These are phyloP conservation scores for Kodamaea alishanica DNA, from an alignment of 1,139 yeast genomes.

Conservation along the genomic window DNA sequence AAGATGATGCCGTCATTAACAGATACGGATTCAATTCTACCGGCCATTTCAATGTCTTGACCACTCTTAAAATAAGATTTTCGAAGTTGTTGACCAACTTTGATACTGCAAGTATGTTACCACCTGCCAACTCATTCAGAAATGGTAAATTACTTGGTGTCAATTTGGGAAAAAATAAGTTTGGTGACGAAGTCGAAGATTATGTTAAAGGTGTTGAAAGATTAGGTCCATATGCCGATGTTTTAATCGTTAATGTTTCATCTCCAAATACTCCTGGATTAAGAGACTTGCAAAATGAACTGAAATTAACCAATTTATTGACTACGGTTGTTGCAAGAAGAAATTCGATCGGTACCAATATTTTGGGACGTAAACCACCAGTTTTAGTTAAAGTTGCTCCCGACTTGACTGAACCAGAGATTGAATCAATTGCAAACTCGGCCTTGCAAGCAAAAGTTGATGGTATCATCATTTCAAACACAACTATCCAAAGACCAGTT, in stretches of 20 bases:
- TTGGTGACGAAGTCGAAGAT: constrained; percentile 85
- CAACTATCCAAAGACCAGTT: constrained; percentile 78
- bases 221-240: constrained; percentile 84
- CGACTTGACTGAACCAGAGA: constrained; percentile 78
- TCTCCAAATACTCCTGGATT: constrained; percentile 97
- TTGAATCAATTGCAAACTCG: constrained; percentile 77
- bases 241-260: constrained; percentile 85
- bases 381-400: constrained; percentile 91
- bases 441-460: constrained; percentile 77
- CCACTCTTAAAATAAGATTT: constrained; percentile 61
- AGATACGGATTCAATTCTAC: constrained; percentile 92
- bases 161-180: constrained; percentile 88
- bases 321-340: constrained; percentile 62
- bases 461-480: constrained; percentile 89
- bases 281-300: constrained; percentile 78
- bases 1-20: constrained; percentile 88
- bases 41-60: constrained; percentile 76
- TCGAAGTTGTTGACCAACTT: constrained; percentile 30
- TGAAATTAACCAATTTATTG: constrained; percentile 64
- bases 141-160: constrained; percentile 69
- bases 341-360: constrained; percentile 38
- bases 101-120: constrained; percentile 21
- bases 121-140: constrained; percentile 54
- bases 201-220: constrained; percentile 79
- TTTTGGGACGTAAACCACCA: constrained; percentile 57